Evolutionary conservation across 139 green algal genomes (phyloP), one percentile per base, ranked within the genome.

Genomic region (Diplosphaera chodatii): DNA sequence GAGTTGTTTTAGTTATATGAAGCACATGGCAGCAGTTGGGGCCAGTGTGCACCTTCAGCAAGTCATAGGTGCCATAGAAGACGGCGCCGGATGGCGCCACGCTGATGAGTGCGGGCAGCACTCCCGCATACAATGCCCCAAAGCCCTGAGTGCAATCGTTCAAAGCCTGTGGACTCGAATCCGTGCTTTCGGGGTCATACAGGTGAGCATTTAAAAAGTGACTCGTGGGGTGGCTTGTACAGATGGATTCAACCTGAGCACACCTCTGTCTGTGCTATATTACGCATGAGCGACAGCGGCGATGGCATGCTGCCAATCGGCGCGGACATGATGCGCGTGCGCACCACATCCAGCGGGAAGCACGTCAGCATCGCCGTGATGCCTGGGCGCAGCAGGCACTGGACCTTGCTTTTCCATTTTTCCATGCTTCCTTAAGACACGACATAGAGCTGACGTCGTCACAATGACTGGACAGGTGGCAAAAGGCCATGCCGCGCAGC

Each of bases 11-110:
- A n/a, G n/a, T n/a, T n/a, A n/a, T n/a, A n/a, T n/a, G n/a, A n/a
- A n/a, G n/a, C n/a, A 28, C 27, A 31, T 65, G 32, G 3, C 27
- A 33, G 13, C 25, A 63, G 55, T 63, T 8, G 25, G 6, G 22
- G 23, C 15, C 55, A 27, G 55, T 10, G 37, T n/a, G 23, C 20
- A 28, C 41, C 77, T 93, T 93, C 13, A 96, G 74, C n/a, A 86
- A 4, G 73, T 93, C 87, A 74, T 92, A 96, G 55, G 88, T 72
- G 40, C 85, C 88, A 69, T 95, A 96, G 73, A 94, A 96, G 4
- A 95, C 78, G 20, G 90, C 90, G 25, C 87, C 86, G 33, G 85
- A 82, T n/a, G 89, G 87, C 1, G 84, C 86, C 82, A 94, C 90
- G 70, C 78, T 82, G 59, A 91, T 75, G 4, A 96, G 69, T 2